phyloP scores from a whole-genome alignment of 306 rosid genomes.

The Ormosia semicastrata region DNA sequence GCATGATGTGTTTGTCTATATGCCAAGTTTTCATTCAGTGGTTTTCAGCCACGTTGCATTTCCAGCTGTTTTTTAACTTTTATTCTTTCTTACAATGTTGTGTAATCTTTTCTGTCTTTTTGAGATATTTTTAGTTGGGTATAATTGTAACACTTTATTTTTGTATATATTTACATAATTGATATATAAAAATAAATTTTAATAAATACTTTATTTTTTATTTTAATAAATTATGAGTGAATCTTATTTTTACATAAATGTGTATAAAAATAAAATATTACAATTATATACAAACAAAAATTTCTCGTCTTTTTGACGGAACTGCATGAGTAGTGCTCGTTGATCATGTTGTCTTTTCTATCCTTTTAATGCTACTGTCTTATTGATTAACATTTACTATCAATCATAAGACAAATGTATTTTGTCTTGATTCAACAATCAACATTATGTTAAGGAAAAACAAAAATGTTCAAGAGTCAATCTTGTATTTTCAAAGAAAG shows the following conservation, averaged over 20 bases:
- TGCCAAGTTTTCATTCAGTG: neutral
- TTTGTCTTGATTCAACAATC: neutral
- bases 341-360: neutral
- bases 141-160: no score
- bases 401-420: neutral
- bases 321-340: neutral
- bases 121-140: no score
- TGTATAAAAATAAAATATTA: no score
- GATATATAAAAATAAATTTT: no score
- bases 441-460: neutral
- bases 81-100: neutral
- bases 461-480: no score
- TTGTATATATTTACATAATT: no score
- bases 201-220: no score
- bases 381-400: neutral
- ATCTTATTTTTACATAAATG: no score
- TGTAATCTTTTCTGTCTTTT: neutral
- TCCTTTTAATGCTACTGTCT: neutral
- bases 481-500: no score
- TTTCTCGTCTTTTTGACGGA: neutral
- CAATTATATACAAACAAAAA: no score
- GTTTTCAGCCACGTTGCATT: neutral
- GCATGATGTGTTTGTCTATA: neutral
- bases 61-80: constrained; percentile 28
- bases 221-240: no score